phyloP scores from a whole-genome alignment of 768 basidiomycete genomes.

The Mycena metata region DNA sequence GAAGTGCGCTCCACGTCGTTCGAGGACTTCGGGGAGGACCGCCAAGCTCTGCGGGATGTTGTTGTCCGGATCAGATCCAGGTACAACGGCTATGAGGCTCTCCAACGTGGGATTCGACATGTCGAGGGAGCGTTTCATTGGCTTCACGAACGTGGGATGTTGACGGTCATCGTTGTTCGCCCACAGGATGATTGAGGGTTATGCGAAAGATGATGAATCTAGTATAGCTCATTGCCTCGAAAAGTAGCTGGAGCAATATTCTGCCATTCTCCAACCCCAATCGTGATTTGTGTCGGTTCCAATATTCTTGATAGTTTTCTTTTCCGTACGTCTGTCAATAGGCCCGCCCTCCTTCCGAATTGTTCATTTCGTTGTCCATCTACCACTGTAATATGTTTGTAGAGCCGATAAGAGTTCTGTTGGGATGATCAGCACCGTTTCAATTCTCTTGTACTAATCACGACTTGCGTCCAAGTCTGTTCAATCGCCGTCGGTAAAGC shows the following conservation, averaged over 20 bases:
- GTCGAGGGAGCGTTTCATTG: constrained; percentile 6
- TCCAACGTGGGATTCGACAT: constrained; percentile 16
- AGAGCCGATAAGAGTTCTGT: constrained; percentile 3
- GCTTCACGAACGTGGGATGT: constrained; percentile 20
- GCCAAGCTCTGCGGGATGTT: constrained; percentile 16
- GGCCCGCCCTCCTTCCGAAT: constrained; percentile 5
- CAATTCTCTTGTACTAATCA: constrained; percentile 5
- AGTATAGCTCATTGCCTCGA: constrained; percentile 16
- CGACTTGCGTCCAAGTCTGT: constrained; percentile 3
- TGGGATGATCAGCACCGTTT: constrained; percentile 6
- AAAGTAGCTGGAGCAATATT: constrained; percentile 13
- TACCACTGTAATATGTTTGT: constrained; percentile 5
- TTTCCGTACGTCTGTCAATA: constrained; percentile 3
- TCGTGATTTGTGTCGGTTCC: constrained; percentile 1
- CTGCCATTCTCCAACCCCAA: constrained; percentile 15
- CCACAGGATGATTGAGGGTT: constrained; percentile 13
- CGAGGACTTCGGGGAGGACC: constrained; percentile 1
- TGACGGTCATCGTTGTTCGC: constrained; percentile 21
- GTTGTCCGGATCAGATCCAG: constrained; percentile 4
- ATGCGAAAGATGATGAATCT: constrained; percentile 1
- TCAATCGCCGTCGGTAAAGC: constrained; percentile 4
- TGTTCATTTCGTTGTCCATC: constrained; percentile 3
- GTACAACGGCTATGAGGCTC: constrained; percentile 1
- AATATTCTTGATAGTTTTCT: constrained; percentile 4
- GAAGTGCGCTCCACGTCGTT: too few species aligned